These are phyloP conservation scores for Candida sanyiensis DNA, from an alignment of 805 yeast genomes.

Conservation along the genomic window DNA sequence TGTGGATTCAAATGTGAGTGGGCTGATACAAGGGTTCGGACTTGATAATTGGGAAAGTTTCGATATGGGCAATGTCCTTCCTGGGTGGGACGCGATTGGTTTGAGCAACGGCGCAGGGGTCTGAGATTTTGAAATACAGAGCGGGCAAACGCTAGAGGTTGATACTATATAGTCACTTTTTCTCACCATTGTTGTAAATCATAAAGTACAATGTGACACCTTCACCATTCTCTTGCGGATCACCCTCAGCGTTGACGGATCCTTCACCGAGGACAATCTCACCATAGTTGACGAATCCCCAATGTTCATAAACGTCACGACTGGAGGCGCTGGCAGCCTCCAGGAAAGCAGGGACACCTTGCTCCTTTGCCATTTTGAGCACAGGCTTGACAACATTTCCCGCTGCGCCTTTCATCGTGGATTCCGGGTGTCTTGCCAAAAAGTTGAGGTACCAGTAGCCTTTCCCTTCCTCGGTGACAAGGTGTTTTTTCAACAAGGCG, in stretches of 20 bases:
- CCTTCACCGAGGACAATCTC: constrained; percentile 12
- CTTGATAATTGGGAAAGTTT: constrained; percentile 11
- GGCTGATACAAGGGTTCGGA: constrained; percentile 9
- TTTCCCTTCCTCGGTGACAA: constrained; percentile 6
- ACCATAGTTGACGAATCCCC: constrained; percentile 17
- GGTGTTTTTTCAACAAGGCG: not conserved
- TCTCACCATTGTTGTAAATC: constrained; percentile 11
- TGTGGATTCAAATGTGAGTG: constrained; percentile 5
- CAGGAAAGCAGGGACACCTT: constrained; percentile 15
- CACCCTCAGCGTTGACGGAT: constrained; percentile 11
- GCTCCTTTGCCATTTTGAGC: constrained; percentile 13
- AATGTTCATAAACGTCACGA: constrained; percentile 17
- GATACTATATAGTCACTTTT: too few relatives aligned
- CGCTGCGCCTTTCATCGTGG: constrained; percentile 13
- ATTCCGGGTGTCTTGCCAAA: constrained; percentile 14
- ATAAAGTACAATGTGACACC: constrained; percentile 15
- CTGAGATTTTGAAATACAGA: not conserved
- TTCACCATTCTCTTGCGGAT: constrained; percentile 15
- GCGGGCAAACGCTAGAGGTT: too few relatives aligned
- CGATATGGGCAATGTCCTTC: constrained; percentile 10
- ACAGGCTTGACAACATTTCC: constrained; percentile 19
- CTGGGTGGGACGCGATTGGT: constrained; percentile 9
- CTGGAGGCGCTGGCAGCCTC: constrained; percentile 19
- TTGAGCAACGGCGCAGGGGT: not conserved
- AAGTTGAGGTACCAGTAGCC: constrained; percentile 17